Base-by-base conservation (phyloP, 176 grass and related monocot species). In the Rhipidocladum racemiflorum region DNA sequence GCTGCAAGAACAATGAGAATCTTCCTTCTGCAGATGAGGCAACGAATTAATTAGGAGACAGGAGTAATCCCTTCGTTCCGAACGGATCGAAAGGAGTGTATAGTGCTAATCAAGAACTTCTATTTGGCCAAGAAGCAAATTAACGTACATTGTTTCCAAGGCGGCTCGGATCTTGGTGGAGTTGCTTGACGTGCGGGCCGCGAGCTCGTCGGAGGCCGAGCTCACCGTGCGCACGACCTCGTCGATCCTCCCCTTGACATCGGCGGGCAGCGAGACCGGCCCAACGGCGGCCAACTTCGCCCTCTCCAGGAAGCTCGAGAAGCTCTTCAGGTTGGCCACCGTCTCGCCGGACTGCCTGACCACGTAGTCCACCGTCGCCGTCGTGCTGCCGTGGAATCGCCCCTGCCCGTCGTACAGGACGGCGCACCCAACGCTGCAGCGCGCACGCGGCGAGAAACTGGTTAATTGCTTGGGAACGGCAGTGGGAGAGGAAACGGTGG, bases 401-500 rank as follows among this genome's bases (percentile, higher is more conserved):
- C 70, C 78, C 76, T 98, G 90, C 20, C 95, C 95, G 78, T 82
- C 77, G 85, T 91, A 95, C 81, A 98, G 32, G 34, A 91, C 14
- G 54, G 76, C 59, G 62, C 95, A 98, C 65, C 95, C 92, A 24
- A 90, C 18, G 9, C 95, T 93, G 81, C 77, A 13, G 24, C 13
- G 1, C 4, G 1, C 3, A 44, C 23, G 2, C 34, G 42, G 44
- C 13, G 17, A 43, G 35, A 56, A 7, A 42, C 11, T 0, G 0
- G 23, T 42, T 24, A 39, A 9, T 16, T 24, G 56, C 76, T 25
- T 35, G 61, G 67, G 15, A 25, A 4, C 62, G 61, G 77, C 38
- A 18, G 27, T 9, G 20, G 44, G 5, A 29, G 21, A 43, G 0
- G 51, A 13, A 17, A 43, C 11, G 40, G 73, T 4, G 16, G 49